Conservation (phyloP, 1,284 basidiomycete genomes). For the Porogramme epimiltina region DNA sequence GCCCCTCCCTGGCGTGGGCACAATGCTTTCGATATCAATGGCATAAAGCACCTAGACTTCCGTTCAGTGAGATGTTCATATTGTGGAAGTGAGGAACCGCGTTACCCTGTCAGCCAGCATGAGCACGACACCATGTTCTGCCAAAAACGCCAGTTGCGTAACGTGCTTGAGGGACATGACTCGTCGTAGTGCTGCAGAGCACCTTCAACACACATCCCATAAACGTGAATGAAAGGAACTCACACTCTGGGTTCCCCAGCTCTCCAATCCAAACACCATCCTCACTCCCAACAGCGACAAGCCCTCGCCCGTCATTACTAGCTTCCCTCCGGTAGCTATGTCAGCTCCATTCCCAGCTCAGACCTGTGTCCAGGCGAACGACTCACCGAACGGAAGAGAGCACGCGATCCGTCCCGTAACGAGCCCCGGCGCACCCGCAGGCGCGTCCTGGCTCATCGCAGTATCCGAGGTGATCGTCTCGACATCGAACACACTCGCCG, state of each 20-base stretch:
- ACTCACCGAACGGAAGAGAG: constrained; percentile 88
- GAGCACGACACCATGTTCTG: constrained; percentile 92
- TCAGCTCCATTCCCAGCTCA: neutral
- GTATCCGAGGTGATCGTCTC: constrained; percentile 85
- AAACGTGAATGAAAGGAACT: constrained; percentile 27
- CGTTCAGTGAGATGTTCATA: neutral
- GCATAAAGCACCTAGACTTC: constrained; percentile 4
- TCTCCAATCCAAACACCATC: constrained; percentile 98
- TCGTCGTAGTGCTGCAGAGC: constrained; percentile 73
- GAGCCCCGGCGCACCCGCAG: constrained; percentile 68
- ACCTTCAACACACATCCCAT: neutral
- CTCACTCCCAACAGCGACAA: constrained; percentile 93
- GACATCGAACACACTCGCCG: constrained; percentile 88
- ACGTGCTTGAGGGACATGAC: constrained; percentile 85
- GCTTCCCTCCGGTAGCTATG: constrained; percentile 39
- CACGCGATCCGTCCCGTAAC: constrained; percentile 91
- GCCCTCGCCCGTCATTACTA: constrained; percentile 76
- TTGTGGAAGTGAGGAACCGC: constrained; percentile 8
- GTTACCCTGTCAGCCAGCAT: constrained; percentile 89
- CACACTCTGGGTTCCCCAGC: constrained; percentile 81
- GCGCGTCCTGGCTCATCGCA: constrained; percentile 64
- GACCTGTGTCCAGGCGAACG: neutral
- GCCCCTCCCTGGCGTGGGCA: neutral
- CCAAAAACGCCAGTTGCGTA: constrained; percentile 91
- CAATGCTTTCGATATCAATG: constrained; percentile 15